These are phyloP conservation scores for Naganishia vaughanmartiniae DNA, from an alignment of 768 basidiomycete species.

Conservation along the genomic window DNA sequence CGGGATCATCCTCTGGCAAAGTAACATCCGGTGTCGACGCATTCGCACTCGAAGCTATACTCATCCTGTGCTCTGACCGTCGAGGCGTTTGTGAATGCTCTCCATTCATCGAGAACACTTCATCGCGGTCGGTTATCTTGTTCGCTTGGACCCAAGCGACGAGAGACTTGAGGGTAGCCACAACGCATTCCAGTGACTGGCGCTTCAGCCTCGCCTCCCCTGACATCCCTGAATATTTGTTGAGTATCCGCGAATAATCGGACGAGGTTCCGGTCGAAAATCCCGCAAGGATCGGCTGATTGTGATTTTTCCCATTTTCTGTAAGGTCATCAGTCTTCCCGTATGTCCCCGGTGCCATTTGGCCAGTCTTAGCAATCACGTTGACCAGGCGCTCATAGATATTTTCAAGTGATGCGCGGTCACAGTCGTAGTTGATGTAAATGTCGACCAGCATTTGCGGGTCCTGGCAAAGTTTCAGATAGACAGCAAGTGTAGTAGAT, in stretches of 20 bases:
- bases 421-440: conserved; percentile 99
- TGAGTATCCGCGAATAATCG: conserved; percentile 54
- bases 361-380: conserved; percentile 87
- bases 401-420: conserved; percentile 88
- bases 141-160: conserved; percentile 68
- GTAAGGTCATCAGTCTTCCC: conserved; percentile 44
- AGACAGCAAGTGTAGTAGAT: conserved; percentile 75
- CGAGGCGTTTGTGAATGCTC: background rate
- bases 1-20: conserved; percentile 71
- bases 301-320: conserved; percentile 40
- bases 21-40: conserved; percentile 70
- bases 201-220: conserved; percentile 74
- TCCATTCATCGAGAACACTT: conserved; percentile 15
- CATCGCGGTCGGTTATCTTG: conserved; percentile 14
- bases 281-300: conserved; percentile 28
- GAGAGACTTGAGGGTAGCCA: conserved; percentile 79
- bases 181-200: conserved; percentile 93
- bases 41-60: conserved; percentile 48
- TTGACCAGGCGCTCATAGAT: conserved; percentile 98
- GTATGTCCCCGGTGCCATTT: conserved; percentile 52
- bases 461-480: conserved; percentile 88
- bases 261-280: conserved; percentile 53
- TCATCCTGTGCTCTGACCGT: conserved; percentile 27
- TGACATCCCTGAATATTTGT: conserved; percentile 56
- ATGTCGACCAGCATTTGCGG: conserved; percentile 96